Conservation (phyloP, 179 eudicot species). For the Silene noctiflora region DNA sequence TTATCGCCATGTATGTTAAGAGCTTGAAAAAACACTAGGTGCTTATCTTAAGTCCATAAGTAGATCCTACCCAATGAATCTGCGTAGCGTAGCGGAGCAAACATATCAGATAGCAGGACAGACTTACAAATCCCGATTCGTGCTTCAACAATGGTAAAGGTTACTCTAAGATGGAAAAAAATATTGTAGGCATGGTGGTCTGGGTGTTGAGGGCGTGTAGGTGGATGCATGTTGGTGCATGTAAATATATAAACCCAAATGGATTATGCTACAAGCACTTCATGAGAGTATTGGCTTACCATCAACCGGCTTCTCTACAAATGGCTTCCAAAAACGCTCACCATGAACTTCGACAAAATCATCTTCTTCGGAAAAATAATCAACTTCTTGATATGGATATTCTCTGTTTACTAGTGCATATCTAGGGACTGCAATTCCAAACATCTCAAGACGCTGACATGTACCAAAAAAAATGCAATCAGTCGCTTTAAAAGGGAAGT, state of each 20-base stretch:
- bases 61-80: too few relatives aligned
- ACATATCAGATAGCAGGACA: too few relatives aligned
- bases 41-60: too few relatives aligned
- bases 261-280: background rate
- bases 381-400: conserved; percentile 72
- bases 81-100: too few relatives aligned
- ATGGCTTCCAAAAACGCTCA: conserved; percentile 87
- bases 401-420: conserved; percentile 91
- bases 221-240: background rate
- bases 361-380: conserved; percentile 88
- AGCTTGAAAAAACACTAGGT: too few relatives aligned
- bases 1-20: too few relatives aligned
- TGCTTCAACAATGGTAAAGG: too few relatives aligned
- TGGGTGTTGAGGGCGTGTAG: background rate
- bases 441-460: conserved; percentile 73
- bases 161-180: too few relatives aligned
- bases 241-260: background rate
- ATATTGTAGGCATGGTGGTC: too few relatives aligned
- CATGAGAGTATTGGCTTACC: conserved; percentile 41
- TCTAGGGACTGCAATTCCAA: conserved; percentile 88
- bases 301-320: conserved; percentile 96
- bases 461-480: conserved; percentile 19
- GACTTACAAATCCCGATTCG: too few relatives aligned
- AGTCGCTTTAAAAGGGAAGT: conserved; percentile 12
- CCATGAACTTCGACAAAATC: conserved; percentile 95